Conservation (phyloP, 331 rosid species). For the Acacia pycnantha region DNA sequence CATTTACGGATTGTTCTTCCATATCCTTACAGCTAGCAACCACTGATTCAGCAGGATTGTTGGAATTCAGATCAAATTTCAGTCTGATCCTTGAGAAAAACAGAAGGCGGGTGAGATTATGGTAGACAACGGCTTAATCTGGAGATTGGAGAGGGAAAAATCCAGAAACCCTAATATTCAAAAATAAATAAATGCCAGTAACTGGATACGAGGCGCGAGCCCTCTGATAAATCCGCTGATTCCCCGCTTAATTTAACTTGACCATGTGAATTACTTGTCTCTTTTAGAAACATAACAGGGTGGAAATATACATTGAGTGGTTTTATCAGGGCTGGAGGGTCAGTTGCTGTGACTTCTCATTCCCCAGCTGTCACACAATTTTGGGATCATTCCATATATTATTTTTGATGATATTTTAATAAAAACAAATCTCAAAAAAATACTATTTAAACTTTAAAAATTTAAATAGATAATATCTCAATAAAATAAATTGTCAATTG, state of each 20-base stretch:
- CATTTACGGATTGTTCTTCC: conserved; percentile 56
- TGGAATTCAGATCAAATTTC: neutral
- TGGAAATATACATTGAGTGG: no score
- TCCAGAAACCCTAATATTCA: neutral
- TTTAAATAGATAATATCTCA: no score
- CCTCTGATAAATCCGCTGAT: neutral
- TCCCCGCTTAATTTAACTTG: neutral
- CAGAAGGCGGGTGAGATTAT: neutral
- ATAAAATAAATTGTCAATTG: no score
- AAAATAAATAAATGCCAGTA: neutral
- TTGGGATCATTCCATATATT: no score
- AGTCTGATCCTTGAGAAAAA: neutral
- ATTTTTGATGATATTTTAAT: no score
- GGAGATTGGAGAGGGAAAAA: neutral
- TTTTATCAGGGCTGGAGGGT: no score
- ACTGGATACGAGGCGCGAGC: conserved; percentile 60
- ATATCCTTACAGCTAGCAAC: conserved; percentile 8
- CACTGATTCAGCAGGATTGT: neutral
- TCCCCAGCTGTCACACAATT: no score
- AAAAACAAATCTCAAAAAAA: no score
- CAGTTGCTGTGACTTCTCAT: no score
- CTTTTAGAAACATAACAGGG: no score
- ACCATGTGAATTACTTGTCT: no score
- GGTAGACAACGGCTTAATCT: neutral
- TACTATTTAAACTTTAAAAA: no score